Evolutionary conservation across 176 grass and related monocot species (phyloP).

Genomic region (Oryza australiensis): DNA sequence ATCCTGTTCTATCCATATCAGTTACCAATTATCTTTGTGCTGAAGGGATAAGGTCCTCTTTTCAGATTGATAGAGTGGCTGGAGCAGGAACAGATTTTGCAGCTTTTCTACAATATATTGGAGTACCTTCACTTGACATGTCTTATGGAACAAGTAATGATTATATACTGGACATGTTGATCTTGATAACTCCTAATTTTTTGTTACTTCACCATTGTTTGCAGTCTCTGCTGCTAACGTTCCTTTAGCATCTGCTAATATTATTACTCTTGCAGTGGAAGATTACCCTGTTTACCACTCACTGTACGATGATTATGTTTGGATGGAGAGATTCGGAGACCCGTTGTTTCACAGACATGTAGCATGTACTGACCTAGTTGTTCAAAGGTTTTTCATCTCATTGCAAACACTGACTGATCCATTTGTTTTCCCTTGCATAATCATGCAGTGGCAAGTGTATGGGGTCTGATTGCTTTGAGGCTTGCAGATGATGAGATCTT

Average conservation of each 20-base stretch:
- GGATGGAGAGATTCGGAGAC: constrained; percentile 89
- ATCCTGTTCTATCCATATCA: neutral
- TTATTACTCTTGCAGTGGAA: constrained; percentile 35
- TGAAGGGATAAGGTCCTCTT: constrained; percentile 29
- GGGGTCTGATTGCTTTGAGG: constrained; percentile 87
- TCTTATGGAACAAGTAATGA: constrained; percentile 71
- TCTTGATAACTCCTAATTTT: neutral
- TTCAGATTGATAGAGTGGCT: constrained; percentile 85
- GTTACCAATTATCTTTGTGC: neutral
- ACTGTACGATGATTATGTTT: constrained; percentile 78
- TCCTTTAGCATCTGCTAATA: constrained; percentile 18
- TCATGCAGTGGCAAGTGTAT: constrained; percentile 68
- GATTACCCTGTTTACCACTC: constrained; percentile 89
- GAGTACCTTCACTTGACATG: constrained; percentile 84
- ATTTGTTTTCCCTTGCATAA: constrained; percentile 2
- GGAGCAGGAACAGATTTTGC: constrained; percentile 83
- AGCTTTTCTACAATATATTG: constrained; percentile 85
- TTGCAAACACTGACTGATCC: neutral
- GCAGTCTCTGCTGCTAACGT: neutral
- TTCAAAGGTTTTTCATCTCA: neutral
- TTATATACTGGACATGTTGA: neutral
- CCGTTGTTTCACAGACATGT: constrained; percentile 86
- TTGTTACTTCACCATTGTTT: neutral
- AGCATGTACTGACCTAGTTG: constrained; percentile 55
- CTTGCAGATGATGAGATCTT: constrained; percentile 88